Percentiles rank a stretch among this genome's conserved stretches.
phyloP scores from a whole-genome alignment of 129 eudicot species.

The Glebionis coronaria region DNA sequence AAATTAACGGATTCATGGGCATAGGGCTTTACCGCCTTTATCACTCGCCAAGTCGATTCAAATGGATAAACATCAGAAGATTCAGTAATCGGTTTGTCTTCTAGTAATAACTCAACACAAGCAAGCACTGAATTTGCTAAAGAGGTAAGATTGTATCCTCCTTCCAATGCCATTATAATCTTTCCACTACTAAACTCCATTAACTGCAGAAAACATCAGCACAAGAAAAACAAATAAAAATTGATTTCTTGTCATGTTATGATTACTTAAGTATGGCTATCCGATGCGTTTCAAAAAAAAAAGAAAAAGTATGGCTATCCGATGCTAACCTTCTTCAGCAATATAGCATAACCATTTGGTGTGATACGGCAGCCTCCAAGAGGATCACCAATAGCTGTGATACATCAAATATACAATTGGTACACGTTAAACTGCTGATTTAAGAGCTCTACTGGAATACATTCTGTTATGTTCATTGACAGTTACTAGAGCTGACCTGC shows the following conservation, averaged over 20 bases:
- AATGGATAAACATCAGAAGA: constrained; percentile 61
- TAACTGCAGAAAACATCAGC: constrained; percentile 37
- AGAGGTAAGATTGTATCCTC: constrained; percentile 85
- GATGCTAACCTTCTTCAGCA: constrained; percentile 62
- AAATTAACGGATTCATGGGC: too few species aligned
- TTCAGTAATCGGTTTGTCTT: constrained; percentile 44
- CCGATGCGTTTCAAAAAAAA: too few species aligned
- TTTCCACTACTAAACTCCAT: constrained; percentile 84
- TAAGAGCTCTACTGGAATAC: background rate
- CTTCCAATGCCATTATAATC: constrained; percentile 85
- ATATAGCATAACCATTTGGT: constrained; percentile 71
- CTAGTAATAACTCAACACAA: constrained; percentile 72
- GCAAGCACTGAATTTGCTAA: constrained; percentile 70
- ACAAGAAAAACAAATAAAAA: background rate
- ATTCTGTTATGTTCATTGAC: background rate
- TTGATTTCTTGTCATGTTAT: too few species aligned
- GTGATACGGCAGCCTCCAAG: constrained; percentile 96
- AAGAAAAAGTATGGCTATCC: too few species aligned
- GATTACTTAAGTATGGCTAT: too few species aligned
- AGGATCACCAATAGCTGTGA: constrained; percentile 81
- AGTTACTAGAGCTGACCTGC: constrained; percentile 59
- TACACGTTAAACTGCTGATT: background rate
- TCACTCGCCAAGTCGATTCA: constrained; percentile 63
- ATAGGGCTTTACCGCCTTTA: background rate
- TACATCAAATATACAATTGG: constrained; percentile 19